Evolutionary conservation across 1,284 basidiomycete genomes (phyloP), one percentile per base, ranked within the genome.

Genomic region (Boletellus deceptivus): DNA sequence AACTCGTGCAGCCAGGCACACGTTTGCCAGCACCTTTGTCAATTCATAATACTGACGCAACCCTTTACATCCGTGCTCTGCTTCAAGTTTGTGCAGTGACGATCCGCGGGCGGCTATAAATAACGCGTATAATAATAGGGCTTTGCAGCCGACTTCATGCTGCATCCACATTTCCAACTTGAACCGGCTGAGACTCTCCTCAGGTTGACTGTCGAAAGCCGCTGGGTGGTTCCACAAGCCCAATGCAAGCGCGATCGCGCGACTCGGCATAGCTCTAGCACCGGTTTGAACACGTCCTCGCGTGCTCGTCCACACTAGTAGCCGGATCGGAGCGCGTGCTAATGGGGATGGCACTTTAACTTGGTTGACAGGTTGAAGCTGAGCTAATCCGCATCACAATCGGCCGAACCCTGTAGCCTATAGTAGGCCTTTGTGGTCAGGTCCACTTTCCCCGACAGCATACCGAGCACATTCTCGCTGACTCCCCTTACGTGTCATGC

Each of bases 321-420:
- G 51, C 55, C 54, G 49, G 20, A 10, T 31, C 10, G 10, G 10
- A 31, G 29, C 10, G 29, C 13, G 13, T 31, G 6, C 25, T 25
- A 25, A 25, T 25, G 25, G 25, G 8, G 25, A 25, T 25, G 25
- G n/a, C 8, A 25, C 25, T 25, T 25, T 8, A 25, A 25, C 22
- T 22, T 22, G 22, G 25, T 25, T 25, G 29, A 31, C 29, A 14
- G 8, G 33, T 47, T 44, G 41, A 17, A 20, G 40, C 34, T 47
- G 31, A 44, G 37, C 34, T 49, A 46, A 62, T 39, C 22, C 24
- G 6, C 11, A 34, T 45, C 29, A 25, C 41, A 7, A 8, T 58
- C 53, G 61, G 59, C 59, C 49, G 58, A 60, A 37, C 6, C 42
- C 42, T 13, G 25, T 9, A 25, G n/a, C n/a, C n/a, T n/a, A n/a